phyloP scores from a whole-genome alignment of 192 early-diverging fungal genomes.

The Mycoemilia scoparia region DNA sequence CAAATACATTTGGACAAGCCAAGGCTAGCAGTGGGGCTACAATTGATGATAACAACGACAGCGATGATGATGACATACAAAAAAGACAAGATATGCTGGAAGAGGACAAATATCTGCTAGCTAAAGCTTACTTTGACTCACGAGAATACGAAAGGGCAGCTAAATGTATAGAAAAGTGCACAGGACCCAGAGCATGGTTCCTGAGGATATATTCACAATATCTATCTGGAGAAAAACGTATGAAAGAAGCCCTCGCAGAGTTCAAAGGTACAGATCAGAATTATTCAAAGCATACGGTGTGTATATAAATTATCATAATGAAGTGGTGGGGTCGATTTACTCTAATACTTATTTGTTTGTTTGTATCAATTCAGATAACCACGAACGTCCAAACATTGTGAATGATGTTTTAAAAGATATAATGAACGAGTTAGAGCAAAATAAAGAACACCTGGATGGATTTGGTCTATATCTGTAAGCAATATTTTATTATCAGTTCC shows the following conservation, averaged over 20 bases:
- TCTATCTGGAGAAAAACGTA: conserved; percentile 30
- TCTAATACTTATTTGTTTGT: too few relatives aligned
- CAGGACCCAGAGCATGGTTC: conserved; percentile 38
- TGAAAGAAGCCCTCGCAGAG: conserved; percentile 5
- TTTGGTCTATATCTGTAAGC: conserved; percentile 22
- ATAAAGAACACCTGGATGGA: conserved; percentile 8
- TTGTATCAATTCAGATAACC: too few relatives aligned
- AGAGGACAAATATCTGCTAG: conserved; percentile 30
- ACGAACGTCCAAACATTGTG: too few relatives aligned
- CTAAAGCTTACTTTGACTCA: conserved; percentile 54
- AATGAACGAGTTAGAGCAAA: too few relatives aligned
- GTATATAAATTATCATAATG: too few relatives aligned
- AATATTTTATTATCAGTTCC: conserved; percentile 7
- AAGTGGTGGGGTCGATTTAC: too few relatives aligned
- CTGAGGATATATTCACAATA: conserved; percentile 63
- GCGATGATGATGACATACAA: conserved; percentile 23
- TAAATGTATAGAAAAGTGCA: conserved; percentile 27
- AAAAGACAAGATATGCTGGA: conserved; percentile 4
- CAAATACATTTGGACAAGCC: too few relatives aligned
- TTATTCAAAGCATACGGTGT: too few relatives aligned
- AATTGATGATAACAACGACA: neutral
- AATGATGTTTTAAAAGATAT: too few relatives aligned
- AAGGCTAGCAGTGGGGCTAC: too few relatives aligned
- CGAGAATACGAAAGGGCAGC: conserved; percentile 51
- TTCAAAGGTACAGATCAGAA: too few relatives aligned